phyloP scores from a whole-genome alignment of 1,284 basidiomycete genomes.

The Leccinum huronense region DNA sequence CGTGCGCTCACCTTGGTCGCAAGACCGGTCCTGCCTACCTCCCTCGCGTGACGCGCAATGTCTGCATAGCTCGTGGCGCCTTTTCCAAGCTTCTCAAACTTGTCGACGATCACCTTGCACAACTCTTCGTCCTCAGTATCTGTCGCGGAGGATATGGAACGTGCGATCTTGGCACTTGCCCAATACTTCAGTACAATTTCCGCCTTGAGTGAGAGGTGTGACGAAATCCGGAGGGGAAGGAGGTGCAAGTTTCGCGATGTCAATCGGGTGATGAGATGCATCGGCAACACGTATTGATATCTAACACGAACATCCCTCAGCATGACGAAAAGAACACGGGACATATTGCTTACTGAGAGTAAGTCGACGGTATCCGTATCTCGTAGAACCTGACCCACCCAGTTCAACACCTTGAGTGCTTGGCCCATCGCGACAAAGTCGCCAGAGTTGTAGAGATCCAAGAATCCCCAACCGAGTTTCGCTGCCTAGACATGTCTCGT shows the following conservation, averaged over 20 bases:
- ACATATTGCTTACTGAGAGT: constrained; percentile 66
- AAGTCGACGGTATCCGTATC: constrained; percentile 91
- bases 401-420: constrained; percentile 89
- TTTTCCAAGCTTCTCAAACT: constrained; percentile 73
- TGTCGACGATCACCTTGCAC: constrained; percentile 82
- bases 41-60: constrained; percentile 93
- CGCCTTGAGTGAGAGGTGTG: constrained; percentile 78
- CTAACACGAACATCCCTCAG: constrained; percentile 39
- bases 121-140: constrained; percentile 72
- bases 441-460: constrained; percentile 89
- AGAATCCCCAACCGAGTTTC: constrained; percentile 90
- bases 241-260: constrained; percentile 89
- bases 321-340: not conserved
- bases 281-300: constrained; percentile 74
- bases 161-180: constrained; percentile 89
- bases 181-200: constrained; percentile 92
- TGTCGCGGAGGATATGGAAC: constrained; percentile 57
- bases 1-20: constrained; percentile 73
- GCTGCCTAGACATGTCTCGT: constrained; percentile 63
- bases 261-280: constrained; percentile 79
- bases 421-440: constrained; percentile 90
- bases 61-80: constrained; percentile 89
- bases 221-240: constrained; percentile 88
- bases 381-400: constrained; percentile 82
- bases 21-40: constrained; percentile 78